These are phyloP conservation scores for Sphagnum tenellum DNA, from an alignment of 225 moss, liverwort and hornwort genomes.

Conservation along the genomic window DNA sequence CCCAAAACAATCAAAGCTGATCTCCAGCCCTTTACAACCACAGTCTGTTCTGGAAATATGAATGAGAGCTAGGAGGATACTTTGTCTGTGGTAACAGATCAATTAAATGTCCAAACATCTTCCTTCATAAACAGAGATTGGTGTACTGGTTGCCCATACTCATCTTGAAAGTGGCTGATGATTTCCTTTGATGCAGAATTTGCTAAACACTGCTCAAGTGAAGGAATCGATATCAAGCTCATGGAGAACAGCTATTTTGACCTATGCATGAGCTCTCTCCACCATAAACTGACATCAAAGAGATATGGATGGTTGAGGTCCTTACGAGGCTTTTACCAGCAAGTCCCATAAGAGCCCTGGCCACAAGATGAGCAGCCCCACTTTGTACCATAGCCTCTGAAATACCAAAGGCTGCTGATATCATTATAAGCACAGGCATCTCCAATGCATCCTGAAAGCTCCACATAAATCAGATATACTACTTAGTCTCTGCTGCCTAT, in stretches of 20 bases:
- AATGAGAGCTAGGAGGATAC: background rate
- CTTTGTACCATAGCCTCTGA: conserved; percentile 97
- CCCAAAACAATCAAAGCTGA: no score
- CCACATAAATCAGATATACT: background rate
- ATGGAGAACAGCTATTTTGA: no score
- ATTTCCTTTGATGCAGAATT: no score
- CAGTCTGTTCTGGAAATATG: no score
- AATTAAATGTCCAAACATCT: no score
- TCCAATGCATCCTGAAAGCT: conserved; percentile 65
- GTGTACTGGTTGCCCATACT: no score
- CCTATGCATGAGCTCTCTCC: no score
- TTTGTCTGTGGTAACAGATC: conserved; percentile 19
- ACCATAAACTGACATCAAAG: conserved; percentile 33
- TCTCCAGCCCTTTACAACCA: no score
- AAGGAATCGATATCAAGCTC: no score
- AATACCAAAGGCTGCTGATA: conserved; percentile 87
- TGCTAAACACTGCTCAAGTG: no score
- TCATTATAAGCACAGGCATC: conserved; percentile 89
- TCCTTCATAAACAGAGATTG: no score
- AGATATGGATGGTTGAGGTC: conserved; percentile 37
- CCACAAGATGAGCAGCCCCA: conserved; percentile 78
- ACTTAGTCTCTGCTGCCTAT: background rate
- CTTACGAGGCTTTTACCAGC: conserved; percentile 89
- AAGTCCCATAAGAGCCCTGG: conserved; percentile 81
- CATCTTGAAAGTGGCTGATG: no score